Evolutionary conservation across 495 filamentous ascomycete genomes (phyloP).

Genomic region (Talaromyces stipitatus): DNA sequence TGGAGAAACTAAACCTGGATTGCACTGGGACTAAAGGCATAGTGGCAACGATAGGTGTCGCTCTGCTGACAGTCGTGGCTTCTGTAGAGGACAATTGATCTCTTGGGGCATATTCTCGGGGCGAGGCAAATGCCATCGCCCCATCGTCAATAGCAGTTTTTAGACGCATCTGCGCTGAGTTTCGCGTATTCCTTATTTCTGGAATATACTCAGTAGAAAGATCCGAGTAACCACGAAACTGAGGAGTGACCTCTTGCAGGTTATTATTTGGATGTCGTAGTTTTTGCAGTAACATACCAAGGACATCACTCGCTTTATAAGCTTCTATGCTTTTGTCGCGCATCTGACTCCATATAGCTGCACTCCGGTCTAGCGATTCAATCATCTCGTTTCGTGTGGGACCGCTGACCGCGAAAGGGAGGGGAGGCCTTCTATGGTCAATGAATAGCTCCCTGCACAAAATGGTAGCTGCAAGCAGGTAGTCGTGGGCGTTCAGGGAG

Average conservation of each 20-base stretch:
- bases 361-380: background rate
- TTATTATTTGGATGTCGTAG: background rate
- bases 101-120: background rate
- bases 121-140: background rate
- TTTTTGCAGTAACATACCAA: background rate
- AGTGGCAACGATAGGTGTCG: no score
- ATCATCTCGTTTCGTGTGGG: background rate
- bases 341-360: background rate
- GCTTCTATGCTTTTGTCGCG: background rate
- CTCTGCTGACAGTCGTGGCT: no score
- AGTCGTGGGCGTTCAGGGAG: conserved; percentile 35
- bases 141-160: background rate
- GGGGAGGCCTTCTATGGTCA: background rate
- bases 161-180: background rate
- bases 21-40: background rate
- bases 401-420: background rate
- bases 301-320: background rate
- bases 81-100: background rate
- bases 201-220: background rate
- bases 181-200: background rate
- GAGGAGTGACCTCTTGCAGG: background rate
- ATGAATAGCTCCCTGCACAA: conserved; percentile 36
- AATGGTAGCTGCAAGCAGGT: conserved; percentile 44
- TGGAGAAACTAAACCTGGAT: background rate
- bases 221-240: background rate